Evolutionary conservation across 768 basidiomycete genomes (phyloP), one percentile per base, ranked within the genome.

Genomic region (Kwoniella dendrophila): DNA sequence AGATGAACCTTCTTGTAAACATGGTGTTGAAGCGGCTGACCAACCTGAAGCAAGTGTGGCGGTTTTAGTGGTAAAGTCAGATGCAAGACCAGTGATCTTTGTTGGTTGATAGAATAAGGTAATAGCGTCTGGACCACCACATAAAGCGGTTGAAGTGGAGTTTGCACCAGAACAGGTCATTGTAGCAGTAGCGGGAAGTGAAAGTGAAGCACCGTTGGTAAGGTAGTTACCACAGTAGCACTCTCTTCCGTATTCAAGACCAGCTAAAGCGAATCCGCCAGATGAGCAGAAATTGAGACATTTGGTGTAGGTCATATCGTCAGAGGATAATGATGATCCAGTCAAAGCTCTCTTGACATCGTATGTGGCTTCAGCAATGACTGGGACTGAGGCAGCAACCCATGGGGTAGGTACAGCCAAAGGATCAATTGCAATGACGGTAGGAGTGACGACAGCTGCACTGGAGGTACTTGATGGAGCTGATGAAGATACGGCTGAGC

Each of bases 141-240:
- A 67, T 6, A 59, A 27, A 10, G 32, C 51, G 27, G 20, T 56
- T 30, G 38, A 62, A 30, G 51, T 40, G 14, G n/a, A 18, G 26
- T 59, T 24, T 38, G 64, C 61, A 16, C 69, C 69, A 27, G 52
- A 45, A 45, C 69, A 71, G n/a, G 43, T n/a, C 69, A 71, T 71
- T 55, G 50, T 44, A 41, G 68, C 52, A 24, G 52, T 47, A 22
- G 49, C 27, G 1, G 68, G 52, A 10, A n/a, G 38, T 11, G 27
- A 40, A 26, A 66, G 54, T 1, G 60, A 43, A 36, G 69, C 74
- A 81, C 83, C 30, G 81, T 91, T 58, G 73, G 87, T 26, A 83
- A 86, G 3, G 70, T 80, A 6, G 83, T 84, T 41, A 83, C 85
- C 12, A 83, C 79, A 81, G 69, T 72, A 79, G 66, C 80, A 80